Evolutionary conservation across 1,284 basidiomycete species (phyloP), one percentile per base, ranked within the genome.

Genomic region (Microbotryum scabiosae): DNA sequence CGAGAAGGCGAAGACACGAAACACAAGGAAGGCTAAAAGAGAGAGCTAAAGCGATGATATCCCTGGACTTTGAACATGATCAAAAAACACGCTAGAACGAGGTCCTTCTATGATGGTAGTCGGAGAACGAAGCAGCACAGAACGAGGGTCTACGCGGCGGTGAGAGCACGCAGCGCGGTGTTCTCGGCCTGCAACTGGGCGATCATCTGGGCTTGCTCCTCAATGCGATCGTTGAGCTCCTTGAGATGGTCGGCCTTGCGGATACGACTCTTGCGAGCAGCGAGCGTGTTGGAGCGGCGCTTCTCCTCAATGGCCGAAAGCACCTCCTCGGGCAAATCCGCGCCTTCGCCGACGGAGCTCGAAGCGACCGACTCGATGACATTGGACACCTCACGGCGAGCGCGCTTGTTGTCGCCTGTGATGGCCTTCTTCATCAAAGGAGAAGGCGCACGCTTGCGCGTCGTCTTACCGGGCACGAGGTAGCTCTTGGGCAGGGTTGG

Each of bases 241-340:
- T 80, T 79, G 70, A 85, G 81, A 67, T 87, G 81, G 77, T 86
- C 82, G 28, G 87, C 76, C 79, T 89, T 90, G 48, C 88, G 80
- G 80, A 84, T 83, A 8, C 87, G 79, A 67, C 82, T 84, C 58
- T 85, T 81, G 9, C 87, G 79, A 46, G 87, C 87, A 0, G 87
- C 88, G 16, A 90, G 74, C 1, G 87, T 89, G 74, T 90, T 90
- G 73, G 86, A 84, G 4, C 85, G 79, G 49, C 87, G 81, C 79
- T 90, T 90, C 26, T 79, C 79, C 74, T 85, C 85, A 68, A 90
- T 88, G 59, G 83, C 81, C 64, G 84, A 80, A 67, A 71, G 63
- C 9, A 73, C 58, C 30, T 67, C 69, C 28, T 65, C 68, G 46
- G 80, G 73, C 23, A 69, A 73, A 83, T 65, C 23, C 70, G 69